Base-by-base conservation (phyloP, 306 rosid species). In the Alnus rubra region DNA sequence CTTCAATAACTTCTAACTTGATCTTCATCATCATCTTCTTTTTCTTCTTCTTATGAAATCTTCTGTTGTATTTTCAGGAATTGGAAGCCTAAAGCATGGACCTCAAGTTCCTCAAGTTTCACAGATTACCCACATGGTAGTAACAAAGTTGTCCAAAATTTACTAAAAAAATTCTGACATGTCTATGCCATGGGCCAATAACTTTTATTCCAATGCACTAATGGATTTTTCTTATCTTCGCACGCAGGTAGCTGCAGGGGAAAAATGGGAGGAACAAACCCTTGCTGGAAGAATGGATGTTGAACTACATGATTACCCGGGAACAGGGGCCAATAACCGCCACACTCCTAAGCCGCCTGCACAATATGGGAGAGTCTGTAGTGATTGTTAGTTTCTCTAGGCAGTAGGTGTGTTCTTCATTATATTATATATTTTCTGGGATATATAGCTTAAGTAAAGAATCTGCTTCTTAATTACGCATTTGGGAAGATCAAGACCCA, bases 321-420 rank as follows among this genome's bases (percentile, higher is more conserved):
- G 98, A 76, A 82, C 91, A 2, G 97, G 92, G 16, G 87, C 98
- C 59, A 95, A 92, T 77, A 84, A 88, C 79, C 98, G 93, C 78
- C 98, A 95, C 88, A 95, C 95, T 79, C 98, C 98, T 73, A 87
- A 55, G 83, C 88, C 89, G 67, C 82, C 45, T 42, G 45, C 94
- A 47, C 85, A 86, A 78, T 65, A 67, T 50, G 85, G 33, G 54
- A 77, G 78, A 82, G 58, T 50, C 60, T 79, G 92, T 47, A 50
- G 7, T 65, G 83, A 82, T 73, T 87, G 84, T 84, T 85, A 79
- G 77, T 42, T 73, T 68, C 45, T 81, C 67, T 81, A 55, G 76
- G 9, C 62, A 13, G 30, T 15, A 49, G 51, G 19, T 16, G 5
- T 60, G 42, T 30, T 35, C 68, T 53, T 50, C 74, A 71, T 73